Evolutionary conservation across 2,329 filamentous ascomycete species (phyloP), one percentile per base, ranked within the genome.

Genomic region (Chaetomium sp.): DNA sequence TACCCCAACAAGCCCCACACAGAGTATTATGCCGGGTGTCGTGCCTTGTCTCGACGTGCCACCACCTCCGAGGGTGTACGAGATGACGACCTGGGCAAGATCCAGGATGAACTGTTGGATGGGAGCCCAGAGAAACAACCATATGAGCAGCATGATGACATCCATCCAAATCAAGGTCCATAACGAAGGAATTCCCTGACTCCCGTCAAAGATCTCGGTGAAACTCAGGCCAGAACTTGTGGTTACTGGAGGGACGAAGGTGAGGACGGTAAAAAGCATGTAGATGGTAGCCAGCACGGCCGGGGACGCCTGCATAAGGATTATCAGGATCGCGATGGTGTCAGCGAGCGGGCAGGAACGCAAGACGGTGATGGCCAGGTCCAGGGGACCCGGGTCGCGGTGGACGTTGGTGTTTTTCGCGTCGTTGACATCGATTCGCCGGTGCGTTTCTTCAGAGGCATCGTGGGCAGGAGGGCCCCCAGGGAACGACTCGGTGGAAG

Each of bases 321-420:
- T 88, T 73, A 96, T 96, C 70, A 97, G 84, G 67, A 97, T 96
- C 69, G 92, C 91, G 73, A 96, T 89, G 59, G 92, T 96, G 74
- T 97, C 92, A 74, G 90, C 88, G 68, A 96, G 84, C 53, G 92
- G 92, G 66, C 91, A 92, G 52, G 91, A 90, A 66, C 85, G 85
- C 69, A 97, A 82, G 65, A 97, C 92, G 54, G 91, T 96, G 64
- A 89, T 82, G 61, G 88, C 87, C 62, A 95, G 78, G 65, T 88
- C 85, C 63, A 95, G 74, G 48, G 88, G 84, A 57, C 87, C 87
- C 53, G 84, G 77, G 68, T 87, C 84, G 64, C 85, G 85, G 67
- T 88, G 86, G 53, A 87, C 79, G 57, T 85, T 79, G 62, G 79
- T 77, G 64, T 86, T 82, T 71, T 86, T 86, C 68, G 82, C 79